These are phyloP conservation scores for Groenewaldozyma auringiensis DNA, from an alignment of 1,139 yeast species.

Conservation along the genomic window DNA sequence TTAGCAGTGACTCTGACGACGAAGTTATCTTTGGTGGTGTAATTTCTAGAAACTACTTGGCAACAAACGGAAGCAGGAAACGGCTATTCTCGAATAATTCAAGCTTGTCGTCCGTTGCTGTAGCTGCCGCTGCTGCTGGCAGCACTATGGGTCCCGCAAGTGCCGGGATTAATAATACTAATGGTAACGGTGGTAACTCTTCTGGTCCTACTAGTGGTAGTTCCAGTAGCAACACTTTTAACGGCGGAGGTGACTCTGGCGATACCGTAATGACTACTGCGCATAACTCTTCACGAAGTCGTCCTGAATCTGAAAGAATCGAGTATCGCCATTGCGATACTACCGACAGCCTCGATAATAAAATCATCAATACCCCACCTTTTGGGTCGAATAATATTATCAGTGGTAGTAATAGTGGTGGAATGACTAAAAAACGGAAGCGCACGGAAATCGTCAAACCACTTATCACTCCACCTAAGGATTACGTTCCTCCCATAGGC, in stretches of 20 bases:
- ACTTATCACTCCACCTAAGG: neutral
- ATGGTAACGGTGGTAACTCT: neutral
- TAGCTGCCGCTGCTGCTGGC: slow-evolving; percentile 3
- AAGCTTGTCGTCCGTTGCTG: slow-evolving; percentile 6
- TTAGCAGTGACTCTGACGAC: slow-evolving; percentile 2
- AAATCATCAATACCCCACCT: neutral
- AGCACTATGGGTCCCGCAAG: slow-evolving; percentile 4
- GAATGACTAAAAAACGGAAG: neutral
- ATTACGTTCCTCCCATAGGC: slow-evolving; percentile 16
- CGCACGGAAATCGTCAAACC: neutral
- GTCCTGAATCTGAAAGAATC: neutral
- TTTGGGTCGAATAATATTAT: neutral
- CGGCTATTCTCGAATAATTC: slow-evolving; percentile 8
- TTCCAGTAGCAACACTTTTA: neutral
- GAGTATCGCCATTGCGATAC: neutral
- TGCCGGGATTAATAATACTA: too few relatives aligned
- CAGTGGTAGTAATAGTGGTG: neutral
- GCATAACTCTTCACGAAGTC: neutral
- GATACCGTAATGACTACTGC: neutral
- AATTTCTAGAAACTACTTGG: slow-evolving; percentile 3
- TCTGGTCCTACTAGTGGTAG: neutral
- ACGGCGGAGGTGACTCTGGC: too few relatives aligned
- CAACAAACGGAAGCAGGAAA: slow-evolving; percentile 5
- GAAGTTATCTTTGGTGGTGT: slow-evolving; percentile 1
- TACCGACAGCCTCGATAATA: neutral